These are phyloP conservation scores for Coccomyxa sp. DNA, from an alignment of 139 green algal species.

Conservation along the genomic window DNA sequence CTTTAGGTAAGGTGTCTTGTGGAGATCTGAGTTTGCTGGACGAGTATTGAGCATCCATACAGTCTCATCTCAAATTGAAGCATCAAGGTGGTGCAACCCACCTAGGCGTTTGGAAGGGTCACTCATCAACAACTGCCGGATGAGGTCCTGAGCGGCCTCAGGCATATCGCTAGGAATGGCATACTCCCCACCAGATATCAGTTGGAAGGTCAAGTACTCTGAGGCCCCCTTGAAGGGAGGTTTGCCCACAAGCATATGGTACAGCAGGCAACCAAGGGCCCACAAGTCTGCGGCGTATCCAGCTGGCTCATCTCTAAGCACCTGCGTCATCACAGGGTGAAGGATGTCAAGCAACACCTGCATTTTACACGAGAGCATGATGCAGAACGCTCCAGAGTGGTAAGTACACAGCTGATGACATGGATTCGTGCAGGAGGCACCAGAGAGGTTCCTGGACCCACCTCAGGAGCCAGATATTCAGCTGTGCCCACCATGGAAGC, in stretches of 20 bases:
- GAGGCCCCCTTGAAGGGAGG: constrained; percentile 69
- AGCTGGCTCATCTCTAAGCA: constrained; percentile 62
- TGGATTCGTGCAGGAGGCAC: neutral
- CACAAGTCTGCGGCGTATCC: constrained; percentile 72
- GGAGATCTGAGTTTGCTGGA: neutral
- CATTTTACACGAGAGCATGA: neutral
- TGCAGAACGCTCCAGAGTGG: neutral
- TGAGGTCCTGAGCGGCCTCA: constrained; percentile 44
- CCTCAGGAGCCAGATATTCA: constrained; percentile 83
- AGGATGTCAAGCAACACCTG: neutral
- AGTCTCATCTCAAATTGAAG: neutral
- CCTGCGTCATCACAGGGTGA: constrained; percentile 14
- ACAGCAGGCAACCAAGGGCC: constrained; percentile 73
- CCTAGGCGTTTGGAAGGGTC: constrained; percentile 62
- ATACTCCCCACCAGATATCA: constrained; percentile 27
- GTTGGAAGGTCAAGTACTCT: constrained; percentile 87
- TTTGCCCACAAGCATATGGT: constrained; percentile 50
- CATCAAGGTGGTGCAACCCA: constrained; percentile 1
- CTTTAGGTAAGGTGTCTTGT: neutral
- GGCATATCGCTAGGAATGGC: constrained; percentile 27
- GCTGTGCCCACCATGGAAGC: constrained; percentile 84
- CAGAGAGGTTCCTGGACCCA: neutral
- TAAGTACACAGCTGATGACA: neutral
- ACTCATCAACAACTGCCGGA: constrained; percentile 52
- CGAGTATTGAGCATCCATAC: neutral